Conservation (phyloP, 345 rosid species). For the Hibiscus mutabilis region DNA sequence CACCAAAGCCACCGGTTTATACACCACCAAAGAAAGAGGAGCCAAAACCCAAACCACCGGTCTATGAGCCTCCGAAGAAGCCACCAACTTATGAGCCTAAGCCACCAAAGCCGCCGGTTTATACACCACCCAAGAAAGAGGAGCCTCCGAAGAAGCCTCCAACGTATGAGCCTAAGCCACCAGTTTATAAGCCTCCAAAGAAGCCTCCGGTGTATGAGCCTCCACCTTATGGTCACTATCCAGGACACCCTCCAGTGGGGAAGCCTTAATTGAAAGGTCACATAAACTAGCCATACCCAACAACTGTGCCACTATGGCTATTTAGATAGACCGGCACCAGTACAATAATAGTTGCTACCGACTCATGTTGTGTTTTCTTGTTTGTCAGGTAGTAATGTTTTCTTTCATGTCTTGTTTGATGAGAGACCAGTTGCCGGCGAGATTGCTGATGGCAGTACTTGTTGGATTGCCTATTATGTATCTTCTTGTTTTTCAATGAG, state of each 20-base stretch:
- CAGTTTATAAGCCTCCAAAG: constrained; percentile 15
- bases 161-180: background rate
- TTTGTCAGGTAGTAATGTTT: background rate
- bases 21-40: background rate
- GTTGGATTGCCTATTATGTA: background rate
- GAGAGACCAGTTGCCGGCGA: background rate
- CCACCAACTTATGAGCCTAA: background rate
- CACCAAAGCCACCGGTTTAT: background rate
- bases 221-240: constrained; percentile 7
- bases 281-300: background rate
- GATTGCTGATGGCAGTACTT: no score
- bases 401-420: background rate
- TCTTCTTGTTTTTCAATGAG: background rate
- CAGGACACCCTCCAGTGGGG: constrained; percentile 5
- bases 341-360: constrained; percentile 13
- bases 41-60: background rate
- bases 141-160: no score
- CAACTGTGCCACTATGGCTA: background rate
- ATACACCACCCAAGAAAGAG: background rate
- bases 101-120: background rate
- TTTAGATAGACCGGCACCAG: background rate
- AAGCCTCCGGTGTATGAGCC: background rate
- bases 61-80: background rate
- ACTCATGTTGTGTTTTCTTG: constrained; percentile 2
- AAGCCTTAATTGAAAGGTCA: background rate